Conservation (phyloP, 345 rosid species). For the Clarkia xantiana region DNA sequence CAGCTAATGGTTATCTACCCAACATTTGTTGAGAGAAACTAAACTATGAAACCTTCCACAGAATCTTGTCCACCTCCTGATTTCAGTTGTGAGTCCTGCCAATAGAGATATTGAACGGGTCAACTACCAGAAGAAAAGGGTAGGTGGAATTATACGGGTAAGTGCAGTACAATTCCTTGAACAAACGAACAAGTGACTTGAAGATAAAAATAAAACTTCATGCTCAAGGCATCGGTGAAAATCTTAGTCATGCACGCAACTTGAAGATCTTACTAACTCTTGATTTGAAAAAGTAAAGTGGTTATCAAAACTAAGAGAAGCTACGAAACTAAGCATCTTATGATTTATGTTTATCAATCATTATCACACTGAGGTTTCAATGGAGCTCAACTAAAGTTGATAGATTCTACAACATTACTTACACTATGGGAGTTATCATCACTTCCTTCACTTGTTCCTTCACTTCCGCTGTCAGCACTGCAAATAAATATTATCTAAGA, state of each 20-base stretch:
- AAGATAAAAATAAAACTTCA: too few species aligned
- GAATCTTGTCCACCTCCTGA: slow-evolving; percentile 71
- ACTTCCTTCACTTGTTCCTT: slow-evolving; percentile 95
- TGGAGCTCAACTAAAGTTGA: too few species aligned
- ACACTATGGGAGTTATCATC: slow-evolving; percentile 87
- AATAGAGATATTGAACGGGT: slow-evolving; percentile 10
- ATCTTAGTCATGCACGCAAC: too few species aligned
- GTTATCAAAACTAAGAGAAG: too few species aligned
- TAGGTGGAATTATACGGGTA: not conserved
- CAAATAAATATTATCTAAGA: slow-evolving; percentile 6
- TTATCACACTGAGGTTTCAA: too few species aligned
- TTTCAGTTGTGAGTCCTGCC: slow-evolving; percentile 57
- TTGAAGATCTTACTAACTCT: too few species aligned
- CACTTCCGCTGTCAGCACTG: slow-evolving; percentile 88
- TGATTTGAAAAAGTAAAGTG: too few species aligned
- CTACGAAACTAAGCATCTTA: too few species aligned
- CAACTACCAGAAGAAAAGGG: not conserved
- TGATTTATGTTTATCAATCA: too few species aligned
- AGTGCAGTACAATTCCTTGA: too few species aligned
- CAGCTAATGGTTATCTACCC: not conserved
- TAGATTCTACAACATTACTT: slow-evolving; percentile 15
- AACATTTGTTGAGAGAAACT: not conserved
- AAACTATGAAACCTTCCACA: slow-evolving; percentile 39
- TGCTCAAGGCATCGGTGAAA: too few species aligned
- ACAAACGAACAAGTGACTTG: too few species aligned